phyloP scores from a whole-genome alignment of 495 filamentous ascomycete species.

The Penicillium waksmanii region DNA sequence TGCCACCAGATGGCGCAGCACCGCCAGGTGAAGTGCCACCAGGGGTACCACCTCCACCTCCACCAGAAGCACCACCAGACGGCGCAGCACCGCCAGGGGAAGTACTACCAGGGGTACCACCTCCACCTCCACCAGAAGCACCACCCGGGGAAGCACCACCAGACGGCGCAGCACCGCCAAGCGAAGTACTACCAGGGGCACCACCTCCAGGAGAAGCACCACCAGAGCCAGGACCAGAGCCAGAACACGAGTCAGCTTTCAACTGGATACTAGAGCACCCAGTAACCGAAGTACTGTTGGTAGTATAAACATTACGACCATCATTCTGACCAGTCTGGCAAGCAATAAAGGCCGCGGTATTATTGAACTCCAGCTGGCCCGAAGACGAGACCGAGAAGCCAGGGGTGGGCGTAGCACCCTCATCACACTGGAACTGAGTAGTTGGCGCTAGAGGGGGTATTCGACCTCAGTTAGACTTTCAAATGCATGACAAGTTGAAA shows the following conservation, averaged over 20 bases:
- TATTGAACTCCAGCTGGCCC: slow-evolving; percentile 49
- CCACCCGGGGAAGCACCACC: no score
- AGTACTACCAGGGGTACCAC: slow-evolving; percentile 10
- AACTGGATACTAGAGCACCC: slow-evolving; percentile 52
- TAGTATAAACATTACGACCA: slow-evolving; percentile 57
- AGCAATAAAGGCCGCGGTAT: slow-evolving; percentile 52
- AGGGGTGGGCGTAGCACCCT: slow-evolving; percentile 44
- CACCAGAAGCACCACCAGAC: background rate
- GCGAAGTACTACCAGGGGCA: background rate
- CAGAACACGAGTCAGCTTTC: slow-evolving; percentile 51
- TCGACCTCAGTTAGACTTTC: no score
- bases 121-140: background rate
- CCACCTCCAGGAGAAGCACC: slow-evolving; percentile 5
- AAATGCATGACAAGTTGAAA: background rate
- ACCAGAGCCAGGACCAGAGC: slow-evolving; percentile 26
- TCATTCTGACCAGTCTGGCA: slow-evolving; percentile 55
- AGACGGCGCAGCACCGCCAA: no score
- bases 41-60: background rate
- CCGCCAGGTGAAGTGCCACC: background rate
- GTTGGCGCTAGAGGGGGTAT: slow-evolving; percentile 45
- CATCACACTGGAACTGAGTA: slow-evolving; percentile 68
- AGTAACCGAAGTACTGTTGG: slow-evolving; percentile 44
- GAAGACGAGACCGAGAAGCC: slow-evolving; percentile 55
- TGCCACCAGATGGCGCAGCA: background rate
- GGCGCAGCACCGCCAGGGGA: slow-evolving; percentile 9